Base-by-base conservation (phyloP, 495 filamentous ascomycete species). In the Tuber melanosporum region DNA sequence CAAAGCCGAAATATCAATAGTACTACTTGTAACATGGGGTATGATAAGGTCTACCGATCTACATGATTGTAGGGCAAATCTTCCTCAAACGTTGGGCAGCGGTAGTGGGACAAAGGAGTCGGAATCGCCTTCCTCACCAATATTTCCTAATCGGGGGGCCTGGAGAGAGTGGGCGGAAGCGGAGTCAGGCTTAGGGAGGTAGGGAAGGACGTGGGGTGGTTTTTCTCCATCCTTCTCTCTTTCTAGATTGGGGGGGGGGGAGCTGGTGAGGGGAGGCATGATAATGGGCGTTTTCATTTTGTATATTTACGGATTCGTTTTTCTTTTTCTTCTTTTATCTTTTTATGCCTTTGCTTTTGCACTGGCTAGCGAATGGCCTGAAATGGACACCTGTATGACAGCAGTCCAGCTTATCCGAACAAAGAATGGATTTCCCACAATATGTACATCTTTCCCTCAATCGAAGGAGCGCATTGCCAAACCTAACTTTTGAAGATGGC, bases 51-150 rank as follows among this genome's bases (percentile, higher is more conserved):
- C 52, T 76, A 17, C 66, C 74, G 17, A 76, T 79, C 17, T 80
- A 79, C 22, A 70, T 71, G 36, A 80, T 80, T 2, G 77, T 79
- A 19, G 72, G 74, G 77, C 74, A 80, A 71, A 79, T 76, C 19
- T 76, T 80, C 32, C 32, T 32, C 73, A 41, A 41, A 41, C 39
- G 39, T 41, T 41, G 39, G 39, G 39, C 79, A 46, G 44, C 0
- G 14, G 44, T 46, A 12, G 12, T 15, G 44, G 44, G 12, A 12
- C 12, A 39, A 17, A 66, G 42, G 47, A 74, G 42, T 9, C 22
- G n/a, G 6, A 8, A 12, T 26, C n/a, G n/a, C 19, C 57, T 26
- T 36, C 41, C 45, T 26, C n/a, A 73, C 47, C 43, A n/a, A 44
- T 72, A 71, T 57, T 49, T 49, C 52, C 15, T 10, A 66, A 74